Percentiles rank a stretch among this genome's conserved stretches.
These are phyloP conservation scores for Fusarium foetens DNA, from an alignment of 2,329 filamentous ascomycete species.

Conservation along the genomic window DNA sequence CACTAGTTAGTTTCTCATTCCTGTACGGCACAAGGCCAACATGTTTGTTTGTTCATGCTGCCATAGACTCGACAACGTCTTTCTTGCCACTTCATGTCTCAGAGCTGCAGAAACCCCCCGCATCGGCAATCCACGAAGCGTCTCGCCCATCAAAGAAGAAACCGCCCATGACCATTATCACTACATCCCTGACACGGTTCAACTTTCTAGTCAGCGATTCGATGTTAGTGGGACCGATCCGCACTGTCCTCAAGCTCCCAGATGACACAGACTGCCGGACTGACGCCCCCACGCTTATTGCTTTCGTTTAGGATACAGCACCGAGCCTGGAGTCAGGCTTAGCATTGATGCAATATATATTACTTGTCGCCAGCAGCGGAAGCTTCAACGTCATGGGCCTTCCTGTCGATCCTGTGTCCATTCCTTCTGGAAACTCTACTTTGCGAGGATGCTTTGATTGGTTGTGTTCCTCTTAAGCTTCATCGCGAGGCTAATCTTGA, in stretches of 20 bases:
- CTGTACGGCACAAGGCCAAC: constrained; percentile 10
- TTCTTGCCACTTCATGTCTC: constrained; percentile 26
- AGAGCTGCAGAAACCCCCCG: constrained; percentile 32
- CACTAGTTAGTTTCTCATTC: constrained; percentile 39
- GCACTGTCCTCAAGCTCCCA: constrained; percentile 1
- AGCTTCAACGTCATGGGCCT: constrained; percentile 21
- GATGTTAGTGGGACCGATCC: not conserved
- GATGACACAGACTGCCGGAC: not conserved
- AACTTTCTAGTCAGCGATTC: not conserved
- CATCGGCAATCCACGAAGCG: constrained; percentile 25
- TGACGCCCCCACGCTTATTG: constrained; percentile 21
- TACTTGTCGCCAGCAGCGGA: not conserved
- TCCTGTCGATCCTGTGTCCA: constrained; percentile 3
- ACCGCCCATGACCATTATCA: not conserved
- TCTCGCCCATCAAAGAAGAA: constrained; percentile 7
- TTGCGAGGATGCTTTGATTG: not conserved
- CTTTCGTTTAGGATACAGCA: not conserved
- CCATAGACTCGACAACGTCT: not conserved
- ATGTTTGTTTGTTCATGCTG: constrained; percentile 22
- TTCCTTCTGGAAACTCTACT: constrained; percentile 19
- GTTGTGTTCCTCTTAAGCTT: not conserved
- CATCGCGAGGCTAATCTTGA: not conserved
- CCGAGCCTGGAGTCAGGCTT: not conserved
- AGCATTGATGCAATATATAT: constrained; percentile 2
- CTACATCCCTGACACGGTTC: not conserved